Percentiles rank a stretch among this genome's conserved stretches.
Conservation (phyloP, 179 eudicot genomes). For the Heliamphora pulchella region DNA sequence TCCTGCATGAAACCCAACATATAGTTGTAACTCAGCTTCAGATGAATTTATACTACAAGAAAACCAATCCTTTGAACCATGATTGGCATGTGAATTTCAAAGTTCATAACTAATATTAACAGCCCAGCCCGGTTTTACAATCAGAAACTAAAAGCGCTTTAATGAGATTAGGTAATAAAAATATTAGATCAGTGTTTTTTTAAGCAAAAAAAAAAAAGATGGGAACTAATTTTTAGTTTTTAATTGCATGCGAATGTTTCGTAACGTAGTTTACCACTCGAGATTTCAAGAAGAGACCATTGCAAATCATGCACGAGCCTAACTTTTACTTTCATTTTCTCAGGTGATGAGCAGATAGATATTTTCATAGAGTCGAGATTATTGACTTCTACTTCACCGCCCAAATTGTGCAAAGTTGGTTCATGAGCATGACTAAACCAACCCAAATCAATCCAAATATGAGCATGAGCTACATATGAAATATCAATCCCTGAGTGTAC, state of each 20-base stretch:
- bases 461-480: too few relatives aligned
- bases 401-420: too few relatives aligned
- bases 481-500: too few relatives aligned
- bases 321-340: background rate
- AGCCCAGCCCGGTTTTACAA: background rate
- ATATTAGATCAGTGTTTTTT: too few relatives aligned
- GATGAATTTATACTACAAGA: background rate
- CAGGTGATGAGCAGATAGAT: background rate
- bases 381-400: background rate
- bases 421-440: too few relatives aligned
- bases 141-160: background rate
- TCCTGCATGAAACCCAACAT: slow-evolving; percentile 25
- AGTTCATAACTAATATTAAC: background rate
- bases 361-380: background rate
- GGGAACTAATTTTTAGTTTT: too few relatives aligned
- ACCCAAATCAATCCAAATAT: too few relatives aligned
- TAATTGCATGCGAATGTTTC: background rate
- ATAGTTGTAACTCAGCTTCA: background rate
- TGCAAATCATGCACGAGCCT: background rate
- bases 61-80: background rate
- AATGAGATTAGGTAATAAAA: too few relatives aligned
- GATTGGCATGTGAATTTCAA: background rate
- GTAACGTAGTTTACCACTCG: too few relatives aligned
- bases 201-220: too few relatives aligned
- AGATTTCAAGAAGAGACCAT: slow-evolving; percentile 1